Conservation (phyloP, 306 rosid species). For the Quercus dentata region DNA sequence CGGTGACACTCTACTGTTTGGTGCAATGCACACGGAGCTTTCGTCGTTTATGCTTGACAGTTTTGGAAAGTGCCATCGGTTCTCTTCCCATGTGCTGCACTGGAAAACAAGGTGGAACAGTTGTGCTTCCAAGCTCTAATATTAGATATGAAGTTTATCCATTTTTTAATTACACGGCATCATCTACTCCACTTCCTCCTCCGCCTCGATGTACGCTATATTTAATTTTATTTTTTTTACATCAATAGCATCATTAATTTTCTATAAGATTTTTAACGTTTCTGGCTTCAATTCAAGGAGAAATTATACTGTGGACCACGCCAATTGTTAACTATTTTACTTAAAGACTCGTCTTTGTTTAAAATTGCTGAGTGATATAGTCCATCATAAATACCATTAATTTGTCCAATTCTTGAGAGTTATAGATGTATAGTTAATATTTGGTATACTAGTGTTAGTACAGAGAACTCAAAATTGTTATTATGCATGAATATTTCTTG, state of each 20-base stretch:
- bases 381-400: too few species aligned
- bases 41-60: slow-evolving; percentile 24
- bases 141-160: slow-evolving; percentile 31
- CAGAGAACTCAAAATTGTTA: too few species aligned
- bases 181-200: neutral
- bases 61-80: slow-evolving; percentile 39
- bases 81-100: slow-evolving; percentile 40
- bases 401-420: too few species aligned
- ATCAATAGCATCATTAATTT: neutral
- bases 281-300: too few species aligned
- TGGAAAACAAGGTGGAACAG: slow-evolving; percentile 28
- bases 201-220: neutral
- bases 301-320: too few species aligned
- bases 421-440: too few species aligned
- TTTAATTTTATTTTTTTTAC: too few species aligned
- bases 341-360: too few species aligned
- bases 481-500: too few species aligned
- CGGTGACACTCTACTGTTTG: slow-evolving; percentile 27
- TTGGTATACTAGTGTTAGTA: too few species aligned
- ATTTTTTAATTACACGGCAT: slow-evolving; percentile 27
- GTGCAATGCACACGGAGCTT: slow-evolving; percentile 35
- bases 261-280: neutral
- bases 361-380: too few species aligned
- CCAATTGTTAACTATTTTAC: too few species aligned
- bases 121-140: slow-evolving; percentile 33